Evolutionary conservation across 2,329 filamentous ascomycete species (phyloP), one percentile per base, ranked within the genome.

Genomic region (Triangularia setosa): DNA sequence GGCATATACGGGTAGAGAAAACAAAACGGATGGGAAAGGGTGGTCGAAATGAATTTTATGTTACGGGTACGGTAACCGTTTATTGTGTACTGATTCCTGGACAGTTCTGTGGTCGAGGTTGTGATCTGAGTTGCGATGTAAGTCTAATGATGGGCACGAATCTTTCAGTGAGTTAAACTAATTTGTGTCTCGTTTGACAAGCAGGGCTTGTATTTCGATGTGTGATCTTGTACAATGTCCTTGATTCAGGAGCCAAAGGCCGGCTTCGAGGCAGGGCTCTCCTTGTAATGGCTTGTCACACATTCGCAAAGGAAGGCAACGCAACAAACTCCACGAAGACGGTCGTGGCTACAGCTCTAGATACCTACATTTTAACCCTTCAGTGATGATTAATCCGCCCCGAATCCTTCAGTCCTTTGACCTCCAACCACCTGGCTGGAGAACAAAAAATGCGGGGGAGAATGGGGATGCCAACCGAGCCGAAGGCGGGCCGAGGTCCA

Each of bases 121-220:
- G 40, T 23, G 18, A 48, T 48, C 6, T 21, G n/a, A n/a, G n/a
- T 48, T 48, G n/a, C 5, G 27, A 14, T 33, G 30, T 33, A 9
- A 14, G 80, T 71, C 86, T 83, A 53, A 86, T 76, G 27, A 81
- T 72, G 68, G 76, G 4, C 48, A 33, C 12, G 7, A 11, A 3
- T 11, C 30, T 9, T 33, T 12, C 5, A 28, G 5, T 33, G 30
- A 11, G 11, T 3, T 4, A 11, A 8, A 33, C 30, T 8, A 14
- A 33, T 33, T 11, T 33, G 7, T 33, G 30, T 11, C 30, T 14
- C 11, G 11, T 33, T 14, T 33, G 30, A 33, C n/a, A 2, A 6
- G 11, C 30, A 33, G 30, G n/a, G n/a, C 40, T 48, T 18, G 40
- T 21, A 48, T 12, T 40, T n/a, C n/a, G n/a, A n/a, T n/a, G n/a